Conservation (phyloP, 371 early-diverging fungal species). For the Mucor circinelloides region DNA sequence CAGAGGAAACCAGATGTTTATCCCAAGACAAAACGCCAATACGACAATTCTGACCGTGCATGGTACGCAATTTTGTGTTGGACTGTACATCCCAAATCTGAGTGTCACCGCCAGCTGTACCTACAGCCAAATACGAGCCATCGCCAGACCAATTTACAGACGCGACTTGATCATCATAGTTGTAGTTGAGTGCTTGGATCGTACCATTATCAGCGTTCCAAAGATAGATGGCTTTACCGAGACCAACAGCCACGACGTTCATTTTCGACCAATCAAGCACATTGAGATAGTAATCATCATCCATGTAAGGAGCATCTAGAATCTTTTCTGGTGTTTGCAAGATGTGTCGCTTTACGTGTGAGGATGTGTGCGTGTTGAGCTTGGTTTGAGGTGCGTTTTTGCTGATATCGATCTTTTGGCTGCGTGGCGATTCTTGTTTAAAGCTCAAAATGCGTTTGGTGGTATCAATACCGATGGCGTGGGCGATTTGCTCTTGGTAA, state of each 20-base stretch:
- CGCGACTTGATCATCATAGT: conserved; percentile 58
- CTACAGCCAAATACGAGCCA: conserved; percentile 86
- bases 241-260: conserved; percentile 87
- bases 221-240: conserved; percentile 87
- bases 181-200: conserved; percentile 68
- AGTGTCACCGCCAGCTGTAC: conserved; percentile 79
- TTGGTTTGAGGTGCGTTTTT: conserved; percentile 26
- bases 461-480: conserved; percentile 74
- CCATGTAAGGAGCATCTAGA: conserved; percentile 90
- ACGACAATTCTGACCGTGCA: conserved; percentile 74
- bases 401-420: not conserved
- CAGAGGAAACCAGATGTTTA: conserved; percentile 81
- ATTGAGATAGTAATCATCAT: conserved; percentile 98
- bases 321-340: conserved; percentile 71
- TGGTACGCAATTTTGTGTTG: conserved; percentile 68
- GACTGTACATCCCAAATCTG: conserved; percentile 88
- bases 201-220: conserved; percentile 90
- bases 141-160: conserved; percentile 81
- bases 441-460: conserved; percentile 44
- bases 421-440: not conserved
- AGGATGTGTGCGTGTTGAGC: conserved; percentile 28
- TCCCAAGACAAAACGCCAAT: conserved; percentile 92
- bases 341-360: conserved; percentile 67
- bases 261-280: conserved; percentile 91
- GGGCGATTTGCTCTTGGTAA: conserved; percentile 77